A percentile compares a stretch with the other conserved stretches of the same genome.
Evolutionary conservation across 441 rosid genomes (phyloP).

Genomic region (Lepidium campestre): DNA sequence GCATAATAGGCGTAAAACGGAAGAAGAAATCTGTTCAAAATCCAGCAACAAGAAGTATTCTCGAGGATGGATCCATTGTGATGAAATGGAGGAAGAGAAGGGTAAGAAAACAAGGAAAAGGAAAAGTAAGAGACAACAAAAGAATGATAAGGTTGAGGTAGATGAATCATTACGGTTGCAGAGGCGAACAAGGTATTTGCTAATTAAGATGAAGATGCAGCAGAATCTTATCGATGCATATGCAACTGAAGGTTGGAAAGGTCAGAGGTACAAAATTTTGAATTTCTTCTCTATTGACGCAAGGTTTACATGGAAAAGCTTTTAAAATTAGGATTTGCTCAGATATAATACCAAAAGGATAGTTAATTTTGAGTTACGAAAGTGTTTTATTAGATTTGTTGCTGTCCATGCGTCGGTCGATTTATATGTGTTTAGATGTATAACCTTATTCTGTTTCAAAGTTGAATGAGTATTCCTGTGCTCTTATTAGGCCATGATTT

Average conservation of each 20-base stretch:
- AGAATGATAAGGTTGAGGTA: conserved; percentile 43
- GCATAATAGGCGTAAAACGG: conserved; percentile 30
- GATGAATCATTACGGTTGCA: conserved; percentile 83
- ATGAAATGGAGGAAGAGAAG: conserved; percentile 24
- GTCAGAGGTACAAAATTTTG: conserved; percentile 68
- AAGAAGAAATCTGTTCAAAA: conserved; percentile 33
- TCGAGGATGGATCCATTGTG: conserved; percentile 24
- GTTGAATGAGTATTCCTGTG: not conserved
- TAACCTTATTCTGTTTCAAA: not conserved
- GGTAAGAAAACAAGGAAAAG: conserved; percentile 39
- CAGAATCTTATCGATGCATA: conserved; percentile 98
- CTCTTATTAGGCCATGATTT: not conserved
- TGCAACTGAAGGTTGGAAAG: conserved; percentile 98
- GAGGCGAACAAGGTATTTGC: conserved; percentile 79
- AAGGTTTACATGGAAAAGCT: not conserved
- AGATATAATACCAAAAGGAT: conserved; percentile 14
- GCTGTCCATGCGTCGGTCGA: not conserved
- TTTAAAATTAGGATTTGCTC: not conserved
- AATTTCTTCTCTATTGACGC: conserved; percentile 5
- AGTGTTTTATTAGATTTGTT: not conserved
- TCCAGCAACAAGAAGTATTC: conserved; percentile 32
- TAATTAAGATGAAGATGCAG: conserved; percentile 91
- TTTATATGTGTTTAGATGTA: not conserved
- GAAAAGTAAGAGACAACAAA: conserved; percentile 47
- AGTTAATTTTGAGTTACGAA: not conserved